phyloP scores from a whole-genome alignment of 345 rosid genomes.

The Clausena lansium region DNA sequence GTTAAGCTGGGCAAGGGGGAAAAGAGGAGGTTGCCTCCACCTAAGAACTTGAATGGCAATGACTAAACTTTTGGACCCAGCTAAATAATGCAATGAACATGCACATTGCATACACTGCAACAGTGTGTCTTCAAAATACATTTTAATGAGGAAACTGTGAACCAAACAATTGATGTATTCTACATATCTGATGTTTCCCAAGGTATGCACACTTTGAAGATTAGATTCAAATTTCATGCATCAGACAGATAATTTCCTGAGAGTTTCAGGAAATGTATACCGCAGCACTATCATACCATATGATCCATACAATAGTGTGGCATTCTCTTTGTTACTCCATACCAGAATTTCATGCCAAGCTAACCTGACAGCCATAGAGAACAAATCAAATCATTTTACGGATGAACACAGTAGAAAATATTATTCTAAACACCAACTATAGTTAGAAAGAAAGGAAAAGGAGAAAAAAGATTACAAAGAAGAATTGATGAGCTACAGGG shows the following conservation, averaged over 20 bases:
- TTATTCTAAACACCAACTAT: conserved; percentile 5
- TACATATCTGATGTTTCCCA: background rate
- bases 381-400: conserved; percentile 11
- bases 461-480: background rate
- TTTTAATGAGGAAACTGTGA: background rate
- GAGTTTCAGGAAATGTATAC: background rate
- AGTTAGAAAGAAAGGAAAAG: conserved; percentile 7
- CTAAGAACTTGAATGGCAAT: conserved; percentile 31
- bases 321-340: background rate
- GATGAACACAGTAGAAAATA: background rate
- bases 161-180: conserved; percentile 1
- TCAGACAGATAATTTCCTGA: background rate
- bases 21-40: conserved; percentile 51
- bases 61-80: conserved; percentile 31
- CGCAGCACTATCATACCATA: background rate
- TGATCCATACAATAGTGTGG: background rate
- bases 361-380: background rate
- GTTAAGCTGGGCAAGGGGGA: conserved; percentile 25
- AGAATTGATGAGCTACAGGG: conserved; percentile 1
- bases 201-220: background rate
- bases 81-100: conserved; percentile 31
- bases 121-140: background rate
- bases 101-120: conserved; percentile 4
- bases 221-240: background rate
- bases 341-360: background rate